These are phyloP conservation scores for Exophiala alcalophila DNA, from an alignment of 2,329 filamentous ascomycete species.

Conservation along the genomic window DNA sequence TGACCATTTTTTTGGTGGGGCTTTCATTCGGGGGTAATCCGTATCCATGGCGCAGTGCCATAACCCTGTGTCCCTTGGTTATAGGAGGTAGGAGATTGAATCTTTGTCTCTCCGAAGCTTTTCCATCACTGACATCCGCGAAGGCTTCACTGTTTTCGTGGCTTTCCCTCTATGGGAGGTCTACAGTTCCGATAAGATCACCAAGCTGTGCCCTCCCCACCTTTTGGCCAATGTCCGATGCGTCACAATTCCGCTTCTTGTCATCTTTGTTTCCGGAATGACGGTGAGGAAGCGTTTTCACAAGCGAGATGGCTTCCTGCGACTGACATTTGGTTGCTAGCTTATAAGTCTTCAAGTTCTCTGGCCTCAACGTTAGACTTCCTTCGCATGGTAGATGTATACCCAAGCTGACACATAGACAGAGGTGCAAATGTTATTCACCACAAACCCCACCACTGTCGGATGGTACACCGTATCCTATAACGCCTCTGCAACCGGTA, in stretches of 20 bases:
- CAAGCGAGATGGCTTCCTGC: too few relatives aligned
- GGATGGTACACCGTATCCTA: slow-evolving; percentile 8
- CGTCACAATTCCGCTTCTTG: slow-evolving; percentile 7
- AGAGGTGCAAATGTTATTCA: slow-evolving; percentile 5
- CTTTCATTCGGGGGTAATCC: slow-evolving; percentile 23
- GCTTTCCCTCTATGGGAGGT: slow-evolving; percentile 19
- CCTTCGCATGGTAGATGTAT: too few relatives aligned
- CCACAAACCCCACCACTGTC: background rate
- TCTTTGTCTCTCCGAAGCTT: too few relatives aligned
- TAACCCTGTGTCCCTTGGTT: slow-evolving; percentile 11
- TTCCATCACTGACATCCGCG: too few relatives aligned
- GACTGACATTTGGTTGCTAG: background rate
- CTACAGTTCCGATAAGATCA: slow-evolving; percentile 8
- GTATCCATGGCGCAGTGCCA: slow-evolving; percentile 20
- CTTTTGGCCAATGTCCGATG: slow-evolving; percentile 9
- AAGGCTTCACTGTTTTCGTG: slow-evolving; percentile 9
- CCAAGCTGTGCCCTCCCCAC: slow-evolving; percentile 17
- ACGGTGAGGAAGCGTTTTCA: too few relatives aligned
- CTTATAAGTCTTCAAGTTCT: slow-evolving; percentile 6
- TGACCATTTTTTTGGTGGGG: slow-evolving; percentile 24
- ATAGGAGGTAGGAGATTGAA: too few relatives aligned
- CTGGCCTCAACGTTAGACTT: slow-evolving; percentile 10
- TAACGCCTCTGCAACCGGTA: slow-evolving; percentile 1
- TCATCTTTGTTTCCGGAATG: slow-evolving; percentile 10
- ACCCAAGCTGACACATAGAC: background rate